Conservation (phyloP, 208 protist genomes). For the Tritrichomonas musculus region DNA sequence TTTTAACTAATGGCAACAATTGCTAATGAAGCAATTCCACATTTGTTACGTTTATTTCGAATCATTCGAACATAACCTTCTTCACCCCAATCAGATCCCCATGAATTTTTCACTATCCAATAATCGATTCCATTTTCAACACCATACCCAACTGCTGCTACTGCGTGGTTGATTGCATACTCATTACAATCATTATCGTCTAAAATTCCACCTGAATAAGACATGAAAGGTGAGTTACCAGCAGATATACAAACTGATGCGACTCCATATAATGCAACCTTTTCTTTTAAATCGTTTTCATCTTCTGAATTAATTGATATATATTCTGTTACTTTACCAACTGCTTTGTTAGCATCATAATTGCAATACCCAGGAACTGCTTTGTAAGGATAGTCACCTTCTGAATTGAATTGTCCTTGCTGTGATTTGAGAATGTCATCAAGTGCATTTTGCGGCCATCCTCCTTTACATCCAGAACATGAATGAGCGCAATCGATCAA, state of each 20-base stretch:
- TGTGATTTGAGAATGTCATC: neutral
- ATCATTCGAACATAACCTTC: conserved; percentile 44
- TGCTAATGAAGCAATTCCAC: conserved; percentile 13
- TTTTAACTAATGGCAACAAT: neutral
- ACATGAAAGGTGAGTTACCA: conserved; percentile 35
- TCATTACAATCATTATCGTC: conserved; percentile 34
- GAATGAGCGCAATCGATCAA: conserved; percentile 37
- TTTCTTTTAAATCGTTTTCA: neutral
- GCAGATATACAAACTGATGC: neutral
- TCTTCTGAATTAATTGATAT: neutral
- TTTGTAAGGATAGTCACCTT: neutral
- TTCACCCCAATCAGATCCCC: conserved; percentile 46
- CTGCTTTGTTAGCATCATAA: neutral
- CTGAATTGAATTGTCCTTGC: neutral
- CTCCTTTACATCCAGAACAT: neutral
- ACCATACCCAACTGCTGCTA: conserved; percentile 51
- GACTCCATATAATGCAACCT: neutral
- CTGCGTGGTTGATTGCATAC: conserved; percentile 43
- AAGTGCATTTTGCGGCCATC: neutral
- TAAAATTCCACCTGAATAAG: conserved; percentile 48
- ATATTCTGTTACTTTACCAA: neutral
- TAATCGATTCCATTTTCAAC: conserved; percentile 38
- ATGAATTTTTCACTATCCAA: conserved; percentile 54
- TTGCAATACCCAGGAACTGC: neutral
- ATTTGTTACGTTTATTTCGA: neutral